These are phyloP conservation scores for Euclidium syriacum DNA, from an alignment of 345 rosid genomes.

Conservation along the genomic window DNA sequence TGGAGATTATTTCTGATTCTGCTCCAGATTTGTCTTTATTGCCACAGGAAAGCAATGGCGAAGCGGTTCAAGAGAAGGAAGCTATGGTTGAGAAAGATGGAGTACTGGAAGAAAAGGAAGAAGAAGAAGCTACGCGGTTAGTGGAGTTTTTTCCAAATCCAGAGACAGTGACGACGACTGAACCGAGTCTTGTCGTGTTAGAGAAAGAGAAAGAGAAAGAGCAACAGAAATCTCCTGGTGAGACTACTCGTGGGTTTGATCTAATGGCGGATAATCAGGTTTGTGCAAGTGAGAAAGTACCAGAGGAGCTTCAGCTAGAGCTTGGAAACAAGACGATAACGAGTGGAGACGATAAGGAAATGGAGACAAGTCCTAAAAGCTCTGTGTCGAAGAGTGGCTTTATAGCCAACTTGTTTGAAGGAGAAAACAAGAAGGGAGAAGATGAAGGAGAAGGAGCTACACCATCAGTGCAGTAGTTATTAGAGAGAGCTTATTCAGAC, in stretches of 20 bases:
- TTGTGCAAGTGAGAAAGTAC: constrained; percentile 21
- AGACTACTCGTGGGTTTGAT: constrained; percentile 28
- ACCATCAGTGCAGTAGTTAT: constrained; percentile 7
- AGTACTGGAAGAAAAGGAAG: constrained; percentile 23
- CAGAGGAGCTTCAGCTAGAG: constrained; percentile 30
- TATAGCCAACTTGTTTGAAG: constrained; percentile 15
- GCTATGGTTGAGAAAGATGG: background rate
- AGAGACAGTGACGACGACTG: constrained; percentile 24
- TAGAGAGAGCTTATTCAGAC: too few species aligned
- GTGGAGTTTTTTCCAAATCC: constrained; percentile 24
- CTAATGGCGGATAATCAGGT: constrained; percentile 15
- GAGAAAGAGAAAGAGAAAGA: constrained; percentile 23
- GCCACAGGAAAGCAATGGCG: constrained; percentile 17
- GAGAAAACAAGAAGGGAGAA: constrained; percentile 7
- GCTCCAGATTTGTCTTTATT: constrained; percentile 18
- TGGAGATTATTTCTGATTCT: constrained; percentile 25
- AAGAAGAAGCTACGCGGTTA: constrained; percentile 15
- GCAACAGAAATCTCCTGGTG: constrained; percentile 12
- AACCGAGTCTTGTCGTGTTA: constrained; percentile 17
- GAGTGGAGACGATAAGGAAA: constrained; percentile 9
- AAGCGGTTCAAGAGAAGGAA: constrained; percentile 20
- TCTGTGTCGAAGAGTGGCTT: constrained; percentile 16
- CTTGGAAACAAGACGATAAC: constrained; percentile 24
- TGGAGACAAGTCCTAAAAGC: background rate
- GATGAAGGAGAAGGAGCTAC: constrained; percentile 8